Percentiles rank a stretch among this genome's conserved stretches.
These are phyloP conservation scores for Phytophthora meadii DNA, from an alignment of 352 stramenopile species.

Conservation along the genomic window DNA sequence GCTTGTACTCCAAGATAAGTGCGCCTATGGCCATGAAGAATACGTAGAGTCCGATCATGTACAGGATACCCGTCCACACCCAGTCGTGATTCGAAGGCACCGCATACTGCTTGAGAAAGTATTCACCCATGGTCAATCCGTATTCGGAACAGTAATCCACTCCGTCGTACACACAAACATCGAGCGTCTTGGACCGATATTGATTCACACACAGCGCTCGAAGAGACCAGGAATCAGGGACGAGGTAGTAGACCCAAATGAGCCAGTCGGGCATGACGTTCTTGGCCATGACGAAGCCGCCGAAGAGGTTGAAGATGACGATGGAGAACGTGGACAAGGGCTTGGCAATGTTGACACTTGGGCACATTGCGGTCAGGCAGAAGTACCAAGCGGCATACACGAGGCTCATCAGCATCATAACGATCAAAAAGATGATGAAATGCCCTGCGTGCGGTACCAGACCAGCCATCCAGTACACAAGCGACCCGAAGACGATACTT, in stretches of 20 bases:
- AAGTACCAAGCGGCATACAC: conserved; percentile 48
- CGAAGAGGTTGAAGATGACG: conserved; percentile 50
- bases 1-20: conserved; percentile 45
- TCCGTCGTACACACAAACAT: conserved; percentile 40
- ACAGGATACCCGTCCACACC: conserved; percentile 39
- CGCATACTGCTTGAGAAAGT: conserved; percentile 40
- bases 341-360: conserved; percentile 49
- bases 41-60: conserved; percentile 29
- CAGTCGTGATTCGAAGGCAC: conserved; percentile 32
- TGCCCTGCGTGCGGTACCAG: conserved; percentile 24
- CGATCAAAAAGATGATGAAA: conserved; percentile 45
- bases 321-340: conserved; percentile 51
- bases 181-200: conserved; percentile 41
- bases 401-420: conserved; percentile 42
- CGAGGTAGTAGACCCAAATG: conserved; percentile 71
- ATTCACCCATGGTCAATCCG: conserved; percentile 44
- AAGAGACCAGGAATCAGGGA: conserved; percentile 56
- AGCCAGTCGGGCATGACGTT: conserved; percentile 55
- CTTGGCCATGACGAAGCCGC: conserved; percentile 62
- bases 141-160: conserved; percentile 45
- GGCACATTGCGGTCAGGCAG: conserved; percentile 33
- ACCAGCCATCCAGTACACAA: conserved; percentile 86
- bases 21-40: conserved; percentile 30
- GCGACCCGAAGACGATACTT: conserved; percentile 69
- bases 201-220: conserved; percentile 49